Evolutionary conservation across 2,329 filamentous ascomycete genomes (phyloP), one percentile per base, ranked within the genome.

Genomic region (Emydomyces testavorans): DNA sequence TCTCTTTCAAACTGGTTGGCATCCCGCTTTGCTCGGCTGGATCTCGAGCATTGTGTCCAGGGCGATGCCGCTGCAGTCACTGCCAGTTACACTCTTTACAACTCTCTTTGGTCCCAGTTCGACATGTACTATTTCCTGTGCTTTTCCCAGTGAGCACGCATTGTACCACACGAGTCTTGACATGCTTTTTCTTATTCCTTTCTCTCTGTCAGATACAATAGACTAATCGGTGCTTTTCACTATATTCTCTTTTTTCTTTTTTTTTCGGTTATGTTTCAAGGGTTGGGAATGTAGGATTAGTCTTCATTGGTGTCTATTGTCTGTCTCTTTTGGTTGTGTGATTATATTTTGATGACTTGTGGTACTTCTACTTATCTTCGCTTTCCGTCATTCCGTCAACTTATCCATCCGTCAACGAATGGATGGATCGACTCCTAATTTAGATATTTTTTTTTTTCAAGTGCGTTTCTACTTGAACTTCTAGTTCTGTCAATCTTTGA

Each of bases 11-110:
- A n/a, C 8, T 16, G 18, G 13, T 23, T 35, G n/a, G 29, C 36
- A 3, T 26, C 20, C 24, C 29, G 29, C n/a, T 41, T 11, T 37
- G 43, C 43, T 46, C 43, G 34, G 43, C 43, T 46, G 43, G 43
- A 18, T 24, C 43, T 21, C 31, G 43, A 46, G 43, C 43, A 15
- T 38, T n/a, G 15, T 21, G 16, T 6, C 43, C 23, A 4, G 34
- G 29, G 16, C 23, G 16, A n/a, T 38, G 7, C 13, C 10, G 16
- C 35, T 7, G 7, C 29, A 24, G 31, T 40, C 18, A 11, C n/a
- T 18, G 18, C n/a, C 40, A 36, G 20, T n/a, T n/a, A n/a, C n/a
- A n/a, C n/a, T n/a, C n/a, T n/a, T n/a, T n/a, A n/a, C n/a, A n/a
- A n/a, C n/a, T 6, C 26, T 24, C 8, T n/a, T 32, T 20, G 20